phyloP scores from a whole-genome alignment of 768 basidiomycete species.

The Leccinum sublutescens region DNA sequence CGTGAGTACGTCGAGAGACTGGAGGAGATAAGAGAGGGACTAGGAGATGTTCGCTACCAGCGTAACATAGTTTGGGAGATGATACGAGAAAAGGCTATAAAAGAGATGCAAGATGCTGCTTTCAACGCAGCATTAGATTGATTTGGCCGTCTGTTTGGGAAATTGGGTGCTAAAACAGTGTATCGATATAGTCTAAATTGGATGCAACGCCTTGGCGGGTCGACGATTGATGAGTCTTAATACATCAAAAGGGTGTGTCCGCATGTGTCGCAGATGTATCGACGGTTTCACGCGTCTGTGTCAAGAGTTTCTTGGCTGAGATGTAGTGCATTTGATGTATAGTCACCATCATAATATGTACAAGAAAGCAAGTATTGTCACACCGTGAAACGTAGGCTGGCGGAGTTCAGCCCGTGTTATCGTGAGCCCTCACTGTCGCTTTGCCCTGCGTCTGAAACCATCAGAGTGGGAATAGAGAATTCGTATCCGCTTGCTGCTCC shows the following conservation, averaged over 20 bases:
- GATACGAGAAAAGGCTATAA: constrained; percentile 70
- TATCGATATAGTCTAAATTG: not conserved
- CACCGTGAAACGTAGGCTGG: not conserved
- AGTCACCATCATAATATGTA: not conserved
- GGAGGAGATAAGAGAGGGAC: constrained; percentile 77
- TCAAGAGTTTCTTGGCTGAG: not conserved
- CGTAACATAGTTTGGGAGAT: constrained; percentile 73
- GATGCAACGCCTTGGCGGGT: not conserved
- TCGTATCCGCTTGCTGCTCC: constrained; percentile 67
- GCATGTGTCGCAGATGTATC: not conserved
- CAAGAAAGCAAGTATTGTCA: constrained; percentile 20
- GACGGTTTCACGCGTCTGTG: not conserved
- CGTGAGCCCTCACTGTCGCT: not conserved
- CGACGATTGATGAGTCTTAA: not conserved
- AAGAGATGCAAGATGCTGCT: constrained; percentile 71
- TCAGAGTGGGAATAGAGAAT: constrained; percentile 52
- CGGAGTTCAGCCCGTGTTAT: not conserved
- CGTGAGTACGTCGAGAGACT: constrained; percentile 84
- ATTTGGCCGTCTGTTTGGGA: not conserved
- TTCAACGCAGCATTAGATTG: constrained; percentile 33
- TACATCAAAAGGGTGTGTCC: not conserved
- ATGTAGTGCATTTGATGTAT: not conserved
- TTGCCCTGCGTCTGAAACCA: constrained; percentile 17
- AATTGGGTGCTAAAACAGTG: constrained; percentile 1
- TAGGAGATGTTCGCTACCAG: constrained; percentile 73